A percentile compares a stretch with the other conserved stretches of the same genome.
These are phyloP conservation scores for Moesziomyces sp. DNA, from an alignment of 1,284 basidiomycete species.

Conservation along the genomic window DNA sequence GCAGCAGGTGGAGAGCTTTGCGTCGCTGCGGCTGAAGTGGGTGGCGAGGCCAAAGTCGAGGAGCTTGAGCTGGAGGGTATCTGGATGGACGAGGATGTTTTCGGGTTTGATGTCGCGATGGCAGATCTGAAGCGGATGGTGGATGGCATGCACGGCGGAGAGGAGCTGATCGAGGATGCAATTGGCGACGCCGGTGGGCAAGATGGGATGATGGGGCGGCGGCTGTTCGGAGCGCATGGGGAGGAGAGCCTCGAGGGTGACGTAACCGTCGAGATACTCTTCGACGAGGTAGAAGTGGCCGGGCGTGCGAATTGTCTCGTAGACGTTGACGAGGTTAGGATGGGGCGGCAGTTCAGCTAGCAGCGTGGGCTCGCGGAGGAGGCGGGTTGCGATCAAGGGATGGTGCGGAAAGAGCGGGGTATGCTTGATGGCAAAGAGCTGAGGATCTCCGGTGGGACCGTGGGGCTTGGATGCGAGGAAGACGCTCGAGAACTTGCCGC, in stretches of 20 bases:
- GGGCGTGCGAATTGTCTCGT: constrained; percentile 72
- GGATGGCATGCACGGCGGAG: constrained; percentile 71
- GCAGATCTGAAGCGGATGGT: constrained; percentile 71
- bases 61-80: constrained; percentile 69
- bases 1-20: constrained; percentile 73
- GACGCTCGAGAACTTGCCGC: constrained; percentile 67
- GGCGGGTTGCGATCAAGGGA: constrained; percentile 72
- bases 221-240: constrained; percentile 40
- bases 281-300: constrained; percentile 74
- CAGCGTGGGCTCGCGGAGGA: constrained; percentile 72
- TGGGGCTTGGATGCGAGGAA: constrained; percentile 63
- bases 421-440: constrained; percentile 72
- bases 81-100: constrained; percentile 69
- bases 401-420: constrained; percentile 73
- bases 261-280: constrained; percentile 70
- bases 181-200: constrained; percentile 64
- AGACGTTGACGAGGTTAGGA: constrained; percentile 72
- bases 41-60: constrained; percentile 74
- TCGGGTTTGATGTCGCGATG: constrained; percentile 73
- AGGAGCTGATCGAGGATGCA: constrained; percentile 72
- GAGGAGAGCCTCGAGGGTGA: constrained; percentile 67
- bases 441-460: constrained; percentile 50
- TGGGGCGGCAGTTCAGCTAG: constrained; percentile 72
- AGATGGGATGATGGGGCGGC: constrained; percentile 47
- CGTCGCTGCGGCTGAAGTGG: constrained; percentile 72